Evolutionary conservation across 345 rosid species (phyloP), one percentile per base, ranked within the genome.

Genomic region (Dipteronia sinensis): DNA sequence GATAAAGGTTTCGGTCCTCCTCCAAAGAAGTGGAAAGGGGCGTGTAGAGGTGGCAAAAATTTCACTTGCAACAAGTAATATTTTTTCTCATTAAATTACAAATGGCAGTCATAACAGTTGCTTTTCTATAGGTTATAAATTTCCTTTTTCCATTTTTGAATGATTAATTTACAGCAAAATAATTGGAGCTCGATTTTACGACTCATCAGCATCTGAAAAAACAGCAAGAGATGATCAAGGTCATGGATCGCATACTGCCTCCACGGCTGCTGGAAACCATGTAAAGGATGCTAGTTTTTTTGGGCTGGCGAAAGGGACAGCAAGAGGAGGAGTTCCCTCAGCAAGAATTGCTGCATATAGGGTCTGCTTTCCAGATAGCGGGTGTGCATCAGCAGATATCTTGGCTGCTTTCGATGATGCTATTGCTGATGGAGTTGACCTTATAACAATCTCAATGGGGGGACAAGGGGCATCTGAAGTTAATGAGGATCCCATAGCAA

Each of bases 191-290:
- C 86, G 87, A 7, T 65, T 71, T 79, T 85, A 56, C 62, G n/a
- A 86, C 29, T 1, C 55, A 1, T 1, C 4, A 4, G 1, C 0
- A 0, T 11, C 38, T 6, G 8, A 0, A 29, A 8, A 1, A 2
- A 19, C 82, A 0, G 81, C 88, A 0, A 79, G 84, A 19, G 97
- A 91, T 44, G 46, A 0, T 0, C 1, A 0, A 0, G 79, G 92
- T 16, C 95, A 93, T 63, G 95, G 97, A 61, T 65, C 84, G 10
- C 97, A 91, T 74, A 84, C 92, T 2, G 91, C 97, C 6, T 91
- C 94, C 17, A 93, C 80, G 2, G 95, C 91, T 0, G 92, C 93
- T 0, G 97, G 97, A 38, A 88, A 79, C 73, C 56, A 1, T 16
- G 86, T 87, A 34, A 59, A 74, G 19, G 82, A 69, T 67, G 87